Evolutionary conservation across 2,329 filamentous ascomycete genomes (phyloP).

Genomic region (Aspergillus sp.): DNA sequence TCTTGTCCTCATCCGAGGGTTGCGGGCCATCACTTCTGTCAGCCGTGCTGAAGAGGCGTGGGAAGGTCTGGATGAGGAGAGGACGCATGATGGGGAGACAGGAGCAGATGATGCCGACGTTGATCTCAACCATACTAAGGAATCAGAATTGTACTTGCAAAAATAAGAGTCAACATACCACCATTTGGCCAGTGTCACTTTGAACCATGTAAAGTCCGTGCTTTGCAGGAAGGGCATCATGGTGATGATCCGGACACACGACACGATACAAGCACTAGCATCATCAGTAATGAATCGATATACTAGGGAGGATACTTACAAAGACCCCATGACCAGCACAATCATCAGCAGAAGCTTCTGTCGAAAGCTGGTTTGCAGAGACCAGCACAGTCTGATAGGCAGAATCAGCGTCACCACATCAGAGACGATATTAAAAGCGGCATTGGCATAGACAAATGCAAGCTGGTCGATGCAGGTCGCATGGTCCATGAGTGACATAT

Average conservation of each 20-base stretch:
- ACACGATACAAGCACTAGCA: constrained; percentile 7
- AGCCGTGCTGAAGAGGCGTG: constrained; percentile 1
- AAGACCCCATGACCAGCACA: constrained; percentile 9
- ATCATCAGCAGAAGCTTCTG: constrained; percentile 6
- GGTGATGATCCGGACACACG: constrained; percentile 10
- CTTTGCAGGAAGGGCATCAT: constrained; percentile 10
- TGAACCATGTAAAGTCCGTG: constrained; percentile 10
- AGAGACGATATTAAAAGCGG: constrained; percentile 7
- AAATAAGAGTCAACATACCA: constrained; percentile 3
- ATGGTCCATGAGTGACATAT: constrained; percentile 5
- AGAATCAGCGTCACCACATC: constrained; percentile 7
- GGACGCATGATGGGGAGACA: constrained; percentile 9
- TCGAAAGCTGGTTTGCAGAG: constrained; percentile 4
- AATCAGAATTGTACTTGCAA: too few relatives aligned
- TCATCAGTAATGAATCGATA: too few relatives aligned
- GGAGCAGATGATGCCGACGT: constrained; percentile 12
- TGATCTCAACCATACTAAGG: constrained; percentile 11
- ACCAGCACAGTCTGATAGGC: constrained; percentile 8
- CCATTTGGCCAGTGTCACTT: constrained; percentile 12
- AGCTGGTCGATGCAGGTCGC: constrained; percentile 9
- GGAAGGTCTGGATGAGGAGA: constrained; percentile 2
- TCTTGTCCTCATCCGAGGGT: too few relatives aligned
- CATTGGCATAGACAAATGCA: constrained; percentile 10
- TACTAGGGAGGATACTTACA: constrained; percentile 1
- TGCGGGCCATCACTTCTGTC: not conserved